Conservation (phyloP, 768 basidiomycete species). For the Suillus spraguei region DNA sequence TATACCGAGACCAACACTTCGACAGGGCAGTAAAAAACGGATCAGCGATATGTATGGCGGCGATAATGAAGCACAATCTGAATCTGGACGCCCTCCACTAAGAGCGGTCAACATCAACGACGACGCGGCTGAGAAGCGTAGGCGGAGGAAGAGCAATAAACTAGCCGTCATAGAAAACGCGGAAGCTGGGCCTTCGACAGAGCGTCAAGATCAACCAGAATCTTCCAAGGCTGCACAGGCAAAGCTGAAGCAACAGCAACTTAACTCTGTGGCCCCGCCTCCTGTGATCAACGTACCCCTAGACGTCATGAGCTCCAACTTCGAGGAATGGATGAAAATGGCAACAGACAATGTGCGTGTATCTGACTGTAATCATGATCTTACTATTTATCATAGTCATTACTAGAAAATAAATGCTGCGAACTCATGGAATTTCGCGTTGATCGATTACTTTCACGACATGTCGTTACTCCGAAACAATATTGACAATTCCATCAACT, state of each 20-base stretch:
- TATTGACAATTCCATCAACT: slow-evolving; percentile 95
- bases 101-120: slow-evolving; percentile 63
- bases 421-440: slow-evolving; percentile 97
- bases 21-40: slow-evolving; percentile 36
- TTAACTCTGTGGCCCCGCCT: slow-evolving; percentile 60
- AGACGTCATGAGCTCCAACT: slow-evolving; percentile 91
- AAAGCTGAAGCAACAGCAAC: slow-evolving; percentile 61
- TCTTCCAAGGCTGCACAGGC: slow-evolving; percentile 45
- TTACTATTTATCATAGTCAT: slow-evolving; percentile 13
- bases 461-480: slow-evolving; percentile 94
- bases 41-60: slow-evolving; percentile 54
- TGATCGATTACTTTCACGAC: slow-evolving; percentile 99
- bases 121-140: slow-evolving; percentile 84
- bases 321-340: slow-evolving; percentile 99
- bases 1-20: slow-evolving; percentile 27
- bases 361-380: slow-evolving; percentile 12
- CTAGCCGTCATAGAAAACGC: slow-evolving; percentile 55
- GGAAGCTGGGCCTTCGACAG: slow-evolving; percentile 57
- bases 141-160: slow-evolving; percentile 78
- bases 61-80: slow-evolving; percentile 35
- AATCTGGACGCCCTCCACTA: slow-evolving; percentile 44
- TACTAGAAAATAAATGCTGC: slow-evolving; percentile 95
- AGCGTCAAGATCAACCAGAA: slow-evolving; percentile 39
- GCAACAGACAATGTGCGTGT: slow-evolving; percentile 92
- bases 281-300: slow-evolving; percentile 63